Conservation (phyloP, 106 monocot species). For the Vanilla planifolia region DNA sequence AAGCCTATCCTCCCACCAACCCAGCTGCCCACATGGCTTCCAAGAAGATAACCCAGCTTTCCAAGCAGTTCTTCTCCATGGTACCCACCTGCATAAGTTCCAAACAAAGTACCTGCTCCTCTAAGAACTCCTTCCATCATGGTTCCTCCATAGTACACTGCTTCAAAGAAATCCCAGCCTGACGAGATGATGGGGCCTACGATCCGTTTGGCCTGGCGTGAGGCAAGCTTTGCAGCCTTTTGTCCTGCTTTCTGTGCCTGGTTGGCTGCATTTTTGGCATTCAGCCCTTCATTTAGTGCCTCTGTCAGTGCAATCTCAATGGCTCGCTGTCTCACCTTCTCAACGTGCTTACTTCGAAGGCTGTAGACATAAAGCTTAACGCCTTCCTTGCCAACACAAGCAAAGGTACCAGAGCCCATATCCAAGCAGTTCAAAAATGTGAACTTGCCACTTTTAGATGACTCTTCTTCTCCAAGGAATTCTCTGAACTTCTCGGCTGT, state of each 20-base stretch:
- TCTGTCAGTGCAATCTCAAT: slow-evolving; percentile 49
- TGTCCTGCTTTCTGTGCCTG: slow-evolving; percentile 58
- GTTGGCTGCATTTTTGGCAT: slow-evolving; percentile 47
- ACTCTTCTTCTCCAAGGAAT: slow-evolving; percentile 38
- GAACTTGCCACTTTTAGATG: slow-evolving; percentile 55
- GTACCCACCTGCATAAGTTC: slow-evolving; percentile 61
- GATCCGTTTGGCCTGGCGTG: slow-evolving; percentile 76
- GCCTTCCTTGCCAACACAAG: slow-evolving; percentile 37
- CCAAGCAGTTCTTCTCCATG: slow-evolving; percentile 72
- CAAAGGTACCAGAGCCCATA: slow-evolving; percentile 45
- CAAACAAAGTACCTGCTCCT: slow-evolving; percentile 64
- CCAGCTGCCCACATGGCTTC: slow-evolving; percentile 89
- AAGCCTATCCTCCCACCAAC: slow-evolving; percentile 75
- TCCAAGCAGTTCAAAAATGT: slow-evolving; percentile 51
- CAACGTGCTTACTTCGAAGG: slow-evolving; percentile 36
- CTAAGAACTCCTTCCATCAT: slow-evolving; percentile 67
- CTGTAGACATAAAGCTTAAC: slow-evolving; percentile 55
- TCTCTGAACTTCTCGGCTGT: slow-evolving; percentile 53
- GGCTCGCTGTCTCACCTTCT: slow-evolving; percentile 33
- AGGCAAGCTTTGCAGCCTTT: slow-evolving; percentile 68
- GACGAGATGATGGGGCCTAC: slow-evolving; percentile 77
- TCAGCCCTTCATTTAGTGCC: slow-evolving; percentile 45
- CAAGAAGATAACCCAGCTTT: slow-evolving; percentile 57
- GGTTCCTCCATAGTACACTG: slow-evolving; percentile 65
- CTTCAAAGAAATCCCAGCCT: slow-evolving; percentile 94